A percentile compares a stretch with the other conserved stretches of the same genome.
Conservation (phyloP, 164 flowering plant species). For the Vitis labrusca region DNA sequence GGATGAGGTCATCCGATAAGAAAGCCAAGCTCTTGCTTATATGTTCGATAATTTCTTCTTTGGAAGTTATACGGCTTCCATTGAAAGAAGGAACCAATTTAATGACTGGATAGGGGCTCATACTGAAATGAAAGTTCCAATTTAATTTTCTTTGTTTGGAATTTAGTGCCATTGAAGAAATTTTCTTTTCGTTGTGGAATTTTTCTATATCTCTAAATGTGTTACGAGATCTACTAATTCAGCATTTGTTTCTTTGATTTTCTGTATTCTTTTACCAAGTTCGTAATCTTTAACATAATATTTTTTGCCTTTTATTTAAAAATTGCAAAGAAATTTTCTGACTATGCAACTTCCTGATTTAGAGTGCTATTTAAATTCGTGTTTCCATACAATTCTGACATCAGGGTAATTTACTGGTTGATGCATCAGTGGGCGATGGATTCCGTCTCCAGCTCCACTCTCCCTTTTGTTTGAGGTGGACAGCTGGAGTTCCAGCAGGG, state of each 20-base stretch:
- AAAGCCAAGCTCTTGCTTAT: no score
- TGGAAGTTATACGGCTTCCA: no score
- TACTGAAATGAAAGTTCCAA: no score
- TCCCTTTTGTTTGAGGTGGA: constrained; percentile 74
- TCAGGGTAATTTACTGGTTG: constrained; percentile 90
- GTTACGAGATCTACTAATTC: background rate
- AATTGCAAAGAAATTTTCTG: background rate
- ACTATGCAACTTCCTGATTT: constrained; percentile 6
- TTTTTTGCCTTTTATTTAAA: background rate
- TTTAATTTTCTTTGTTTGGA: no score
- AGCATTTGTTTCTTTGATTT: background rate
- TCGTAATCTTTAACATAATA: background rate
- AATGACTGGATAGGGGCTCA: no score
- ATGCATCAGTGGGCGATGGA: constrained; percentile 98
- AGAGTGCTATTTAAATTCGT: constrained; percentile 32
- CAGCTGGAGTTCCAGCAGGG: constrained; percentile 84
- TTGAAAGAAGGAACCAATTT: no score
- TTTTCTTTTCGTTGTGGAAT: no score
- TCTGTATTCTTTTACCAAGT: background rate
- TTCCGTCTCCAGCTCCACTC: constrained; percentile 67
- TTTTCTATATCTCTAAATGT: no score
- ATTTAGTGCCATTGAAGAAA: no score
- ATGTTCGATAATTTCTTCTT: no score
- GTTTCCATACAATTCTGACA: constrained; percentile 74
- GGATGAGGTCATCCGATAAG: no score